These are phyloP conservation scores for Immersiporthe knoxdaviesiana DNA, from an alignment of 2,329 filamentous ascomycete species.

Conservation along the genomic window DNA sequence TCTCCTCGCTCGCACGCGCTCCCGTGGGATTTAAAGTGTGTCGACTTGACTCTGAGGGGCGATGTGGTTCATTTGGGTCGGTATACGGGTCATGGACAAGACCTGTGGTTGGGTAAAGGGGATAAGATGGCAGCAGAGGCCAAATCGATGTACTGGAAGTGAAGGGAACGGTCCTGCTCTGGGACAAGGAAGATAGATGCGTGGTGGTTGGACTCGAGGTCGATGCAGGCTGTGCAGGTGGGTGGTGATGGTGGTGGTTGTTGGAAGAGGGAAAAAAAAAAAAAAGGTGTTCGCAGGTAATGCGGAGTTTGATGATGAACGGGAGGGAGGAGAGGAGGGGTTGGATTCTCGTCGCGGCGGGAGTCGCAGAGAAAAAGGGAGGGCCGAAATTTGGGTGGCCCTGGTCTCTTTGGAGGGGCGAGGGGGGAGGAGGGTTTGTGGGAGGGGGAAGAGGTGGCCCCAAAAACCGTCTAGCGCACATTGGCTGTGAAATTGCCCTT, in stretches of 20 bases:
- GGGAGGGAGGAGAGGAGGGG: constrained; percentile 36
- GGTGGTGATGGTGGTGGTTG: constrained; percentile 23
- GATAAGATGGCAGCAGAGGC: constrained; percentile 41
- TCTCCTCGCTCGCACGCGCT: constrained; percentile 62
- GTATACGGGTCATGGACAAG: constrained; percentile 59
- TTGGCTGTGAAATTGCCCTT: constrained; percentile 12
- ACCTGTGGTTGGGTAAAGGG: constrained; percentile 43
- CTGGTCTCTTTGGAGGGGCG: constrained; percentile 32
- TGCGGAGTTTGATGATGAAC: constrained; percentile 35
- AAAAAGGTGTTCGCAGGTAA: constrained; percentile 24
- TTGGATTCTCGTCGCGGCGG: constrained; percentile 35
- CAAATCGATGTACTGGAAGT: constrained; percentile 33
- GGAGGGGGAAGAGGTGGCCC: constrained; percentile 11
- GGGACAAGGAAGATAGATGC: constrained; percentile 32
- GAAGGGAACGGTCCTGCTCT: constrained; percentile 36
- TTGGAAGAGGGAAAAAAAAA: neutral
- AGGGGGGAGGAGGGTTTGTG: constrained; percentile 28
- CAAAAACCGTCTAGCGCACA: constrained; percentile 12
- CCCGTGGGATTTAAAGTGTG: constrained; percentile 75
- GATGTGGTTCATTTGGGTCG: constrained; percentile 57
- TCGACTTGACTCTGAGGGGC: constrained; percentile 56
- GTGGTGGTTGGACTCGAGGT: neutral
- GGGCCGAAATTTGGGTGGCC: constrained; percentile 32
- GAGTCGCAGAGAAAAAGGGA: constrained; percentile 34
- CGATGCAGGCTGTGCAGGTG: neutral